Evolutionary conservation across 2,329 filamentous ascomycete species (phyloP).

Genomic region (Onygenales sp.): DNA sequence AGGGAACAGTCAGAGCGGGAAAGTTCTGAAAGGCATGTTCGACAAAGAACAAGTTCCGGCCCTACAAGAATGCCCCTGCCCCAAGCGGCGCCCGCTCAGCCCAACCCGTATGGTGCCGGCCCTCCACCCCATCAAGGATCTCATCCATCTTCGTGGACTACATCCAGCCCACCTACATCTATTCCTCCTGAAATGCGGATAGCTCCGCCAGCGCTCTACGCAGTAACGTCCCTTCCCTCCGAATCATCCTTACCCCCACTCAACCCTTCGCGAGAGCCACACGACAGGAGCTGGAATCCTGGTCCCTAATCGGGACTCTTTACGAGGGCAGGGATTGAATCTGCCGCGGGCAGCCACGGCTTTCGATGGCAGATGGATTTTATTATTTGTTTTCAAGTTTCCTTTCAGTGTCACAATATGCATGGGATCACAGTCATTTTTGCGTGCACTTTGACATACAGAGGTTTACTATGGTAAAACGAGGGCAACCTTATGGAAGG

Average conservation of each 20-base stretch:
- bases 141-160: background rate
- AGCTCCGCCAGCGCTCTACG: background rate
- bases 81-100: background rate
- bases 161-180: background rate
- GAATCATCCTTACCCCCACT: background rate
- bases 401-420: background rate
- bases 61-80: slow-evolving; percentile 3
- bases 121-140: background rate
- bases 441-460: background rate
- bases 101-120: background rate
- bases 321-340: background rate
- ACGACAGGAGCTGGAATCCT: slow-evolving; percentile 5
- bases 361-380: background rate
- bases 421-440: too few species aligned
- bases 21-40: slow-evolving; percentile 5
- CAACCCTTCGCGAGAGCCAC: background rate
- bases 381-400: background rate
- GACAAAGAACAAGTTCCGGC: slow-evolving; percentile 6
- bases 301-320: background rate
- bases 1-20: slow-evolving; percentile 2
- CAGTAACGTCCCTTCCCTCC: background rate
- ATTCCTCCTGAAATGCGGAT: background rate
- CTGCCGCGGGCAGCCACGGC: background rate
- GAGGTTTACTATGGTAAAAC: background rate
- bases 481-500: slow-evolving; percentile 4